Evolutionary conservation across 139 green algal species (phyloP), one percentile per base, ranked within the genome.

Genomic region (Micractinium sp.): DNA sequence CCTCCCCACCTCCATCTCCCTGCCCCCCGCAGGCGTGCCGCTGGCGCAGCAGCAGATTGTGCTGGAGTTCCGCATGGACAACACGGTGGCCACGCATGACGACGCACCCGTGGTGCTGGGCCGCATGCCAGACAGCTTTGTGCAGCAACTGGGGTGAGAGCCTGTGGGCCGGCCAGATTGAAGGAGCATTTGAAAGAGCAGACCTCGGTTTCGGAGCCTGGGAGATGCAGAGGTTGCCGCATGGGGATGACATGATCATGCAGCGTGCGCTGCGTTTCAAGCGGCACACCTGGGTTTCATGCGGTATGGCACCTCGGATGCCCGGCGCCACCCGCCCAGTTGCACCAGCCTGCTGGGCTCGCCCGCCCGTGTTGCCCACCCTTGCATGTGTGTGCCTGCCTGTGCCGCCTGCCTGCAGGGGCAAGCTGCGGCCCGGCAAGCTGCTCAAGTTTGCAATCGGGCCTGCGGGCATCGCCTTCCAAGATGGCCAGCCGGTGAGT

Each of bases 31-130:
- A 90, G 87, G 87, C 77, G 80, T 75, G 41, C 87, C 87, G 29
- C 84, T 90, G 61, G n/a, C 81, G 35, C 75, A 84, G 77, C 94
- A 98, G 92, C 86, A 93, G 75, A 87, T 95, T 13, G 87, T 94
- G 5, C 90, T 97, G 35, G 69, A 90, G 82, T 98, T 92, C 71
- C 91, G 90, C 56, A 86, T 89, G 67, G 93, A 95, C 75, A 81
- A 90, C 33, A 93, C 91, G 2, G 90, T 99, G 23, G 93, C 86
- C 25, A 98, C 97, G 0, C 87, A 80, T 2, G 97, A 99, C 69
- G 94, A 96, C 22, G 91, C 94, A 18, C 96, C 97, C 25, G 93
- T 97, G 29, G 92, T 94, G 87, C 91, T 99, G 87, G 97, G 92
- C 53, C 82, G 75, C 22, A 86, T 97, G 90, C 94, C 94, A 56